These are phyloP conservation scores for Botrytis squamosa DNA, from an alignment of 2,329 filamentous ascomycete species.

Conservation along the genomic window DNA sequence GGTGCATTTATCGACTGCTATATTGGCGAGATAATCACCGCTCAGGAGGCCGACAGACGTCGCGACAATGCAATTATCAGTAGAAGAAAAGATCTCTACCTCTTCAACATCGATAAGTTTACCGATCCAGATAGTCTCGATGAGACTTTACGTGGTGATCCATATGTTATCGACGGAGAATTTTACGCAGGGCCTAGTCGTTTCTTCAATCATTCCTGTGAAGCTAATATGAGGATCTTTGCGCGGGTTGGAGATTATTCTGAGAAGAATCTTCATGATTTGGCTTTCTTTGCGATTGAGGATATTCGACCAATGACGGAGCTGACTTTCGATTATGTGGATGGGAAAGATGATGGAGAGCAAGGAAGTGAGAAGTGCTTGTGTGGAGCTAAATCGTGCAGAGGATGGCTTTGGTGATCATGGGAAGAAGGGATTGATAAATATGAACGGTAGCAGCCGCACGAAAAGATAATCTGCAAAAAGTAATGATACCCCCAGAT, in stretches of 20 bases:
- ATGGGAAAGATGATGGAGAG: slow-evolving; percentile 54
- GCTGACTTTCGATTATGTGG: slow-evolving; percentile 77
- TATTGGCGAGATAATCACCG: slow-evolving; percentile 68
- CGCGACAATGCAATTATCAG: slow-evolving; percentile 55
- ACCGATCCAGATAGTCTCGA: slow-evolving; percentile 56
- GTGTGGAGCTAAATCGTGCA: slow-evolving; percentile 65
- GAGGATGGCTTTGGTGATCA: slow-evolving; percentile 65
- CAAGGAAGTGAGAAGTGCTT: slow-evolving; percentile 48
- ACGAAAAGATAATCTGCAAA: background rate
- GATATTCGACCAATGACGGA: slow-evolving; percentile 66
- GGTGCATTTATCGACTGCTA: slow-evolving; percentile 83
- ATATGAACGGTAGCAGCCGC: background rate
- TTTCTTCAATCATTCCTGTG: slow-evolving; percentile 82
- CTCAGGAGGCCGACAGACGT: slow-evolving; percentile 62
- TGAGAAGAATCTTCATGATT: slow-evolving; percentile 71
- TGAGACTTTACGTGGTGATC: slow-evolving; percentile 52
- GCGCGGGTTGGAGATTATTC: slow-evolving; percentile 75
- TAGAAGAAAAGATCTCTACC: slow-evolving; percentile 70
- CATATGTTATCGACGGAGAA: slow-evolving; percentile 67
- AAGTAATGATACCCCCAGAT: background rate
- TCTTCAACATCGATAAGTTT: slow-evolving; percentile 83
- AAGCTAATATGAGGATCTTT: slow-evolving; percentile 77
- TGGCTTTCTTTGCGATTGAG: slow-evolving; percentile 71
- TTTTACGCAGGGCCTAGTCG: slow-evolving; percentile 75
- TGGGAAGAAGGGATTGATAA: no score